A percentile compares a stretch with the other conserved stretches of the same genome.
These are phyloP conservation scores for Delphinella strobiligena DNA, from an alignment of 2,329 filamentous ascomycete genomes.

Conservation along the genomic window DNA sequence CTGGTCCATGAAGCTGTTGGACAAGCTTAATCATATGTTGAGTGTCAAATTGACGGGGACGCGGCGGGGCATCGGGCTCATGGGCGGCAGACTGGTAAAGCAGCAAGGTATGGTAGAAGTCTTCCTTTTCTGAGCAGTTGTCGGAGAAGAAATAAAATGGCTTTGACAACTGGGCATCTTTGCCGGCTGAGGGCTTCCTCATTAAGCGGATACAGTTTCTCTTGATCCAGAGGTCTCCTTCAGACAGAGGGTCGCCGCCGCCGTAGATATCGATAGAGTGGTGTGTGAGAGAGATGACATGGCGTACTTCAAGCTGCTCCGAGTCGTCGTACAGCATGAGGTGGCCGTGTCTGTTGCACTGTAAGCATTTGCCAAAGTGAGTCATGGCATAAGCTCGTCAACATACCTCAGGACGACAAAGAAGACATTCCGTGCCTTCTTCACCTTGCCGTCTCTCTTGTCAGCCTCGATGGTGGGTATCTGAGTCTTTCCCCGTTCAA, in stretches of 20 bases:
- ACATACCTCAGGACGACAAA: conserved; percentile 72
- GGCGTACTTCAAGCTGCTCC: conserved; percentile 87
- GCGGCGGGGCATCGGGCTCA: conserved; percentile 48
- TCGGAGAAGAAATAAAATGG: conserved; percentile 93
- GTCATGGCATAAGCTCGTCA: conserved; percentile 16
- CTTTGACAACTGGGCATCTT: conserved; percentile 50
- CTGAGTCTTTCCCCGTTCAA: conserved; percentile 59
- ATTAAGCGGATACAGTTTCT: conserved; percentile 75
- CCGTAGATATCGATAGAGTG: conserved; percentile 78
- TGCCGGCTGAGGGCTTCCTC: conserved; percentile 46
- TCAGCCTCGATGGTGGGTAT: conserved; percentile 41
- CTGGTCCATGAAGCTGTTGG: conserved; percentile 79
- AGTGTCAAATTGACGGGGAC: conserved; percentile 65
- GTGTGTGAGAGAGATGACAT: conserved; percentile 86
- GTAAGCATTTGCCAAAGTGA: neutral
- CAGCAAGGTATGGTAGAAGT: conserved; percentile 91
- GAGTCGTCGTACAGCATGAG: conserved; percentile 96
- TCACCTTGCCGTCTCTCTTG: conserved; percentile 38
- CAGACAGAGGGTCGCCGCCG: conserved; percentile 55
- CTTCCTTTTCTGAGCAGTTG: conserved; percentile 91
- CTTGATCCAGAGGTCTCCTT: conserved; percentile 93
- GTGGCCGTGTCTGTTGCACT: conserved; percentile 59
- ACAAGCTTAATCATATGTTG: conserved; percentile 82
- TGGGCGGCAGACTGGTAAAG: conserved; percentile 66
- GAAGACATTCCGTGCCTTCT: conserved; percentile 73